Conservation (phyloP, 2,329 filamentous ascomycete genomes). For the Trichoderma cornu-damae region DNA sequence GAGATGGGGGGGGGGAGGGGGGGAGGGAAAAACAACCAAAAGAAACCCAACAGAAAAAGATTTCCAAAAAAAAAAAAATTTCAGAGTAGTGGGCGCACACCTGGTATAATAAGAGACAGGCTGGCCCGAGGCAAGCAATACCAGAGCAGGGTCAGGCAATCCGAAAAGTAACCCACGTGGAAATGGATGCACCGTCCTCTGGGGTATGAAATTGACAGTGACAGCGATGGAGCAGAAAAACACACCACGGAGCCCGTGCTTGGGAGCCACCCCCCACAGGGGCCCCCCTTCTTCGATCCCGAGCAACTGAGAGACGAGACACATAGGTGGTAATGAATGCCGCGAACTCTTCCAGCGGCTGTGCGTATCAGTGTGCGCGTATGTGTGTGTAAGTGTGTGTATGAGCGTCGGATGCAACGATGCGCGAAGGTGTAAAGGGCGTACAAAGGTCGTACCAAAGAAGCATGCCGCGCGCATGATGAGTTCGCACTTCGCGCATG, state of each 20-base stretch:
- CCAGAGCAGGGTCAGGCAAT: constrained; percentile 8
- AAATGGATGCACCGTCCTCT: constrained; percentile 9
- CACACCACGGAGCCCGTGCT: constrained; percentile 14
- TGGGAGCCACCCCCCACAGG: constrained; percentile 7
- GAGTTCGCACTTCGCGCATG: background rate
- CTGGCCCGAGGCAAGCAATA: constrained; percentile 4
- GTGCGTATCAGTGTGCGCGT: background rate
- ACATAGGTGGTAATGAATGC: background rate
- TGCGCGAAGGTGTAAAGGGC: background rate
- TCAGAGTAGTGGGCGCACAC: constrained; percentile 4
- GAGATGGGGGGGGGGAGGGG: background rate
- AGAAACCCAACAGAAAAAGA: too few species aligned
- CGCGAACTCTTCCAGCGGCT: background rate
- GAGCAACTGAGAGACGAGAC: background rate
- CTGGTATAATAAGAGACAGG: constrained; percentile 12
- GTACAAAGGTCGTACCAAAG: background rate
- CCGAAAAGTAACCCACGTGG: constrained; percentile 11
- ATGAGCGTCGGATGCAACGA: background rate
- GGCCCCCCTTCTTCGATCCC: constrained; percentile 1
- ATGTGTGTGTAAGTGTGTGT: background rate
- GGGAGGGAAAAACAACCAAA: too few species aligned
- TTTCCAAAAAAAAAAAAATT: too few species aligned
- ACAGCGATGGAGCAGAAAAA: constrained; percentile 7
- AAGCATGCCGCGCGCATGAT: background rate
- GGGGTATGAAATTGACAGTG: constrained; percentile 17